Conservation (phyloP, 495 filamentous ascomycete species). For the Pyrenula aspistea region DNA sequence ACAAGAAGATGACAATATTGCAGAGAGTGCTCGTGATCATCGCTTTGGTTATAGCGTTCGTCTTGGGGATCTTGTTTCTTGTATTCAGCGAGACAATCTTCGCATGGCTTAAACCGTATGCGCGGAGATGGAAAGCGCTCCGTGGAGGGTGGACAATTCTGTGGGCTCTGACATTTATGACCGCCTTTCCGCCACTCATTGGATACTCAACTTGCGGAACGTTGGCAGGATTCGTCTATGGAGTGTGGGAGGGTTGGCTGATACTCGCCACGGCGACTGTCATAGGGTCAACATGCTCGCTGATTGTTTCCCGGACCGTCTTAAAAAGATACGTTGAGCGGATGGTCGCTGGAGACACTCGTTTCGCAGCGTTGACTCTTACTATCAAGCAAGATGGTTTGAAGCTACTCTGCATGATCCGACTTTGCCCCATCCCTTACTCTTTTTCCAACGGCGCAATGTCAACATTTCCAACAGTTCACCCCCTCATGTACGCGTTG, state of each 20-base stretch:
- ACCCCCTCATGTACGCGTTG: slow-evolving; percentile 58
- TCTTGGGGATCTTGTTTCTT: slow-evolving; percentile 52
- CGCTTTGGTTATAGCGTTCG: slow-evolving; percentile 32
- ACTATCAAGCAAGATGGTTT: slow-evolving; percentile 73
- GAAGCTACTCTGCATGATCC: slow-evolving; percentile 82
- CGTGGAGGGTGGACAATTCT: slow-evolving; percentile 64
- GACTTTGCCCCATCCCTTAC: slow-evolving; percentile 89
- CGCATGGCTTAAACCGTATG: slow-evolving; percentile 53
- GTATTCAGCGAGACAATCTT: slow-evolving; percentile 71
- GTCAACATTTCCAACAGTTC: slow-evolving; percentile 82
- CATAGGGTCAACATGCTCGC: slow-evolving; percentile 62
- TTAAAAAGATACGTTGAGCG: slow-evolving; percentile 65
- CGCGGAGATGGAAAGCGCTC: slow-evolving; percentile 58
- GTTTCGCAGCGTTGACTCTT: slow-evolving; percentile 58
- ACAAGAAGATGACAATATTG: slow-evolving; percentile 42
- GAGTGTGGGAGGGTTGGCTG: slow-evolving; percentile 85
- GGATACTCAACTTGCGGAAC: slow-evolving; percentile 85
- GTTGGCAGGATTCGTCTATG: slow-evolving; percentile 85
- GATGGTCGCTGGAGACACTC: slow-evolving; percentile 68
- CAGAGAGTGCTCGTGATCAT: slow-evolving; percentile 48
- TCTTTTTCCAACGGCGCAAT: slow-evolving; percentile 89
- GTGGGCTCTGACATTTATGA: slow-evolving; percentile 63
- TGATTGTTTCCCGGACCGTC: slow-evolving; percentile 66
- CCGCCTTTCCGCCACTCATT: slow-evolving; percentile 82
- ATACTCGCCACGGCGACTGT: slow-evolving; percentile 71